These are phyloP conservation scores for Sporothrix humicola DNA, from an alignment of 2,329 filamentous ascomycete species.

Conservation along the genomic window DNA sequence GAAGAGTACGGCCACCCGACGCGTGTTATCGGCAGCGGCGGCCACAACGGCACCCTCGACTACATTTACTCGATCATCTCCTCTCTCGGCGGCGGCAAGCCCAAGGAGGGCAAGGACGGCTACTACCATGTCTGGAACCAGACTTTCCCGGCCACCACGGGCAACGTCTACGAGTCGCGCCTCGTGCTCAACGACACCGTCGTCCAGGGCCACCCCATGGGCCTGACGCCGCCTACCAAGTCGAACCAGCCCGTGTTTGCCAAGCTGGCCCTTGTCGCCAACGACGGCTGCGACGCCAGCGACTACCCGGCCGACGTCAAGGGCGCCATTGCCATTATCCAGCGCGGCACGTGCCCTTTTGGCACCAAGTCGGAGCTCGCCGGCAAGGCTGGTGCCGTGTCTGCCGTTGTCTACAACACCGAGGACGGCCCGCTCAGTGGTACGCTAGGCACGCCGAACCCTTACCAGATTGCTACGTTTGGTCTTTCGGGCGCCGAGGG, in stretches of 20 bases:
- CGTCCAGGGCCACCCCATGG: constrained; percentile 62
- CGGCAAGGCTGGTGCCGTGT: constrained; percentile 70
- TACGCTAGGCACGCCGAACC: constrained; percentile 67
- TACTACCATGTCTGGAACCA: constrained; percentile 70
- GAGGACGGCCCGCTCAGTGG: constrained; percentile 66
- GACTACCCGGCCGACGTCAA: constrained; percentile 66
- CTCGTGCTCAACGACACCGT: constrained; percentile 62
- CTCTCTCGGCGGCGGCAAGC: constrained; percentile 51
- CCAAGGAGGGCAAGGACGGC: constrained; percentile 30
- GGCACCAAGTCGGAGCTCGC: constrained; percentile 72
- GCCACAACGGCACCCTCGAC: constrained; percentile 67
- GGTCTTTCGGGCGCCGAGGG: constrained; percentile 68
- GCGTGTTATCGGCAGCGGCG: constrained; percentile 70
- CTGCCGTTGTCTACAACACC: constrained; percentile 77
- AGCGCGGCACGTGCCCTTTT: constrained; percentile 73
- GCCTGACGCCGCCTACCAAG: constrained; percentile 69
- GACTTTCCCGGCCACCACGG: constrained; percentile 66
- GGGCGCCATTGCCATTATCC: constrained; percentile 72
- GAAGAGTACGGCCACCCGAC: constrained; percentile 71
- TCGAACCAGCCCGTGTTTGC: constrained; percentile 64
- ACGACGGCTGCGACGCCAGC: constrained; percentile 65
- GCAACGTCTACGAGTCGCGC: constrained; percentile 63
- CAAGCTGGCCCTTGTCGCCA: constrained; percentile 63
- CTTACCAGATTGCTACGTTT: constrained; percentile 70
- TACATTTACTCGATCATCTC: constrained; percentile 65